Evolutionary conservation across 352 stramenopile species (phyloP).

Genomic region (Globisporangium heterothallicum): DNA sequence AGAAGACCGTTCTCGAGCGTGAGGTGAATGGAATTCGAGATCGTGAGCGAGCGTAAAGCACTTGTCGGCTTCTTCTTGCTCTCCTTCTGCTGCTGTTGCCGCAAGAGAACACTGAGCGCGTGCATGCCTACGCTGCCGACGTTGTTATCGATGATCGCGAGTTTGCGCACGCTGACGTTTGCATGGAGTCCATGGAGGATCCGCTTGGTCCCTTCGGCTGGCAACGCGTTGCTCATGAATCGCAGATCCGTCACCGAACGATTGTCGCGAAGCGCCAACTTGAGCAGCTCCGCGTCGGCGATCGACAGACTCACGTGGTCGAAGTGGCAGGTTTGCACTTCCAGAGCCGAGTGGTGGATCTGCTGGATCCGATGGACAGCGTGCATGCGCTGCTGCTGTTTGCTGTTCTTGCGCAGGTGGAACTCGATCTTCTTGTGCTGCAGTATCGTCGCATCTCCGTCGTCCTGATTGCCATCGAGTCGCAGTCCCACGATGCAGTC

Average conservation of each 20-base stretch:
- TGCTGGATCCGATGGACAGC: slow-evolving; percentile 12
- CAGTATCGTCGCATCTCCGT: slow-evolving; percentile 18
- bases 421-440: slow-evolving; percentile 27
- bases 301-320: slow-evolving; percentile 33
- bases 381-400: slow-evolving; percentile 9
- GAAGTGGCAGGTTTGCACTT: slow-evolving; percentile 25
- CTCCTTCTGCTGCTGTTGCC: not conserved
- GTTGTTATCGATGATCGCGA: slow-evolving; percentile 31
- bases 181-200: slow-evolving; percentile 22
- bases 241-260: slow-evolving; percentile 26
- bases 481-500: slow-evolving; percentile 19
- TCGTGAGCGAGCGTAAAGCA: slow-evolving; percentile 14
- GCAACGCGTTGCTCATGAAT: slow-evolving; percentile 37
- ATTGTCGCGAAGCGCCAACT: slow-evolving; percentile 18
- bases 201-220: slow-evolving; percentile 22
- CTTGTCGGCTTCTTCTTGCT: not conserved
- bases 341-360: slow-evolving; percentile 19
- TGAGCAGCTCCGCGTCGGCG: slow-evolving; percentile 25
- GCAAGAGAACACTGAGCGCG: slow-evolving; percentile 24
- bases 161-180: slow-evolving; percentile 19
- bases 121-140: slow-evolving; percentile 29
- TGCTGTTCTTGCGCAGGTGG: slow-evolving; percentile 26
- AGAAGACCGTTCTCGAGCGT: slow-evolving; percentile 19
- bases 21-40: slow-evolving; percentile 29
- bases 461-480: slow-evolving; percentile 30